A percentile compares a stretch with the other conserved stretches of the same genome.
Conservation (phyloP, 495 filamentous ascomycete species). For the Hypoxylon intermedium region DNA sequence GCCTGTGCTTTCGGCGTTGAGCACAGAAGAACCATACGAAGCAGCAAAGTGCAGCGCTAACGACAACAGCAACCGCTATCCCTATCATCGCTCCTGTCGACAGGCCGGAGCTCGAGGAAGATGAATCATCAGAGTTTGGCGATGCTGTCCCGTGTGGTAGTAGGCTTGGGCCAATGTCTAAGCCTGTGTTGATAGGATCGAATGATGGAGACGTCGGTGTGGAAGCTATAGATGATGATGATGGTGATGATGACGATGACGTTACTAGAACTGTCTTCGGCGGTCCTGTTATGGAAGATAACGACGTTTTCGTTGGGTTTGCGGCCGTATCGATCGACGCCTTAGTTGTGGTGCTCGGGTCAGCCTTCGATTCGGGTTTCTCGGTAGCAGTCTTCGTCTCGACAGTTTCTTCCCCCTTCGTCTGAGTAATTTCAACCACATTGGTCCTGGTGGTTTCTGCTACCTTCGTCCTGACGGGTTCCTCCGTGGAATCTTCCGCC, state of each 20-base stretch:
- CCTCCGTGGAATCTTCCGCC: not conserved
- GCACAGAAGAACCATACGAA: not conserved
- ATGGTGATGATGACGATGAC: not conserved
- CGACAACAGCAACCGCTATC: not conserved
- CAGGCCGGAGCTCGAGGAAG: not conserved
- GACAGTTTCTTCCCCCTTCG: not conserved
- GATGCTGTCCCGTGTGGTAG: not conserved
- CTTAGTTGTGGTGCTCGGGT: not conserved
- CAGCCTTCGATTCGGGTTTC: not conserved
- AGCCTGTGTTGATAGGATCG: not conserved
- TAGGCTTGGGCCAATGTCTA: not conserved
- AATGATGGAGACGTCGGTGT: no score
- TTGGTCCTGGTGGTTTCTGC: not conserved
- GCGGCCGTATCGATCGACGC: not conserved
- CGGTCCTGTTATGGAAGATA: not conserved
- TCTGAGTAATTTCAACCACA: not conserved
- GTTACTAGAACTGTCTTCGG: not conserved
- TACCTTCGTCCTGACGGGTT: not conserved
- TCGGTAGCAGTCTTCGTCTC: not conserved
- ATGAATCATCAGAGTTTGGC: not conserved
- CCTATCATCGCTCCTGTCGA: not conserved
- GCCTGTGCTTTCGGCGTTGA: not conserved
- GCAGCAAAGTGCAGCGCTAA: not conserved
- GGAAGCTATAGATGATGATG: not conserved
- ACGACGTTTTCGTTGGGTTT: not conserved